Conservation (phyloP, 352 stramenopile species). For the Globisporangium cederbergense region DNA sequence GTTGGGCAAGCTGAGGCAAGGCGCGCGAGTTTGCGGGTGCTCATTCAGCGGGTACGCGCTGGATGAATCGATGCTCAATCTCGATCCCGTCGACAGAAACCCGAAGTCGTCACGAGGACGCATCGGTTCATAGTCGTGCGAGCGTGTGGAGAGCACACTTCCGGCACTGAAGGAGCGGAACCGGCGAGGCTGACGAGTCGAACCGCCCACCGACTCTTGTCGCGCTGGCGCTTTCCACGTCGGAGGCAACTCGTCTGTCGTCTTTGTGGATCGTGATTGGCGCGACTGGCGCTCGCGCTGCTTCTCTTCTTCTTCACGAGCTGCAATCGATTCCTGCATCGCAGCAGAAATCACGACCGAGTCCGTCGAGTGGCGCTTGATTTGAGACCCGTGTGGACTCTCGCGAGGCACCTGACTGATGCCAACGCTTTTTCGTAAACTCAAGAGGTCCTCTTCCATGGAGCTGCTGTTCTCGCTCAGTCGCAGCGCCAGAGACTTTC, state of each 20-base stretch:
- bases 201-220: not conserved
- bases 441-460: slow-evolving; percentile 36
- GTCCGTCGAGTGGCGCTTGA: slow-evolving; percentile 73
- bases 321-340: slow-evolving; percentile 43
- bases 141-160: slow-evolving; percentile 51
- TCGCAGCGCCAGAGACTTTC: slow-evolving; percentile 33
- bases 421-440: slow-evolving; percentile 31
- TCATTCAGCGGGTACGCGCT: slow-evolving; percentile 19
- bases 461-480: slow-evolving; percentile 35
- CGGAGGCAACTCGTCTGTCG: slow-evolving; percentile 25
- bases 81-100: slow-evolving; percentile 30
- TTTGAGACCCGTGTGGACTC: slow-evolving; percentile 20
- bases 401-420: slow-evolving; percentile 17
- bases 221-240: slow-evolving; percentile 22
- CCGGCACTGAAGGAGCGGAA: slow-evolving; percentile 66
- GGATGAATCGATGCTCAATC: slow-evolving; percentile 14
- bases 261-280: slow-evolving; percentile 39
- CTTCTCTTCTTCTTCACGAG: slow-evolving; percentile 43
- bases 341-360: slow-evolving; percentile 55
- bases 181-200: slow-evolving; percentile 17
- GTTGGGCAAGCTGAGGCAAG: slow-evolving; percentile 59
- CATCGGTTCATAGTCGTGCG: slow-evolving; percentile 18
- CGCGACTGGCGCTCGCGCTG: slow-evolving; percentile 34
- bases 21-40: slow-evolving; percentile 35
- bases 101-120: slow-evolving; percentile 48